These are phyloP conservation scores for Inonotus hispidus DNA, from an alignment of 1,284 basidiomycete genomes.

Conservation along the genomic window DNA sequence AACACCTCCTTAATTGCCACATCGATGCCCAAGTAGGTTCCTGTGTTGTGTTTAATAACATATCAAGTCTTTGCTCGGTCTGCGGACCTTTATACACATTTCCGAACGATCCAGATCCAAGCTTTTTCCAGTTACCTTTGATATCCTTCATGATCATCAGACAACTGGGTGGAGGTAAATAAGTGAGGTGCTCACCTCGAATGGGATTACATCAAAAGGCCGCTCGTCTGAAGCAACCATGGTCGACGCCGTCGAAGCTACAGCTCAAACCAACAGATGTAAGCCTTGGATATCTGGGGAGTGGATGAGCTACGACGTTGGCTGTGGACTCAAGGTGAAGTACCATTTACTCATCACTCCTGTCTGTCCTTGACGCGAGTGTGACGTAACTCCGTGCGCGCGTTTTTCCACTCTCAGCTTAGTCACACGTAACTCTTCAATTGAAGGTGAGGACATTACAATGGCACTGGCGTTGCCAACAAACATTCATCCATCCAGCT, in stretches of 20 bases:
- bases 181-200: conserved; percentile 45
- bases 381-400: conserved; percentile 1
- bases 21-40: conserved; percentile 88
- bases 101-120: conserved; percentile 90
- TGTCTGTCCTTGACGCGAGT: background rate
- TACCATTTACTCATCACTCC: background rate
- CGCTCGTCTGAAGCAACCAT: conserved; percentile 17
- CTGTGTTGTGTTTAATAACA: conserved; percentile 34
- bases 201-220: conserved; percentile 78
- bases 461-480: background rate
- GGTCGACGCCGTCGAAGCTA: background rate
- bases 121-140: conserved; percentile 80
- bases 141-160: conserved; percentile 56
- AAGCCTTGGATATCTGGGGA: background rate
- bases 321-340: background rate
- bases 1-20: conserved; percentile 96
- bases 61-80: background rate
- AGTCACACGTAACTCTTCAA: background rate
- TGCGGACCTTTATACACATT: conserved; percentile 81
- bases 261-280: background rate
- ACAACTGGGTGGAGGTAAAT: conserved; percentile 9
- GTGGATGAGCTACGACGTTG: background rate
- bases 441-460: background rate
- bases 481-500: background rate
- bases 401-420: background rate